These are phyloP conservation scores for Citrullus colocynthis DNA, from an alignment of 306 rosid genomes.

Conservation along the genomic window DNA sequence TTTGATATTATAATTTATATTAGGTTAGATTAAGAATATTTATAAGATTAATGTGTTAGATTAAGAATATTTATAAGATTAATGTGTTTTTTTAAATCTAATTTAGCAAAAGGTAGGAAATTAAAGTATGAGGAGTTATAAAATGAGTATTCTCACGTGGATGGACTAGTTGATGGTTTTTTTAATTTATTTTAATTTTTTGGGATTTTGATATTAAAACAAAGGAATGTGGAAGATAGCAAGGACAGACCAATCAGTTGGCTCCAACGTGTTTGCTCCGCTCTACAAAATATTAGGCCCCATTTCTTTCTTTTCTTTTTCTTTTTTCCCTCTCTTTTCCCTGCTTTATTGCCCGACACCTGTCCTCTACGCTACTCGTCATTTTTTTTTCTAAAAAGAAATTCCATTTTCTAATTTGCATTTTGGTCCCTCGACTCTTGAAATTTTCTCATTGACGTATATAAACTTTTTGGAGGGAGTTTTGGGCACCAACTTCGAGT, in stretches of 20 bases:
- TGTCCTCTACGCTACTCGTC: background rate
- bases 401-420: background rate
- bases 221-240: background rate
- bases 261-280: background rate
- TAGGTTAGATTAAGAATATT: no score
- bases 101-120: no score
- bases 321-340: background rate
- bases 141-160: background rate
- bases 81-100: no score
- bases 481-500: no score
- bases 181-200: no score
- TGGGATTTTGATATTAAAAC: background rate
- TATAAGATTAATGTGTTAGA: no score
- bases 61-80: no score
- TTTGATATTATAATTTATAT: no score
- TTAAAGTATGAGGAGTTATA: no score
- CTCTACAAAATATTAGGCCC: background rate
- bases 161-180: background rate
- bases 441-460: background rate
- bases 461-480: background rate
- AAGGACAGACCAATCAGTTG: slow-evolving; percentile 5
- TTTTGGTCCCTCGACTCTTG: background rate
- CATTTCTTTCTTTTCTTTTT: background rate
- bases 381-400: background rate
- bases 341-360: background rate